These are phyloP conservation scores for Saturnispora ahearnii DNA, from an alignment of 805 yeast genomes.

Conservation along the genomic window DNA sequence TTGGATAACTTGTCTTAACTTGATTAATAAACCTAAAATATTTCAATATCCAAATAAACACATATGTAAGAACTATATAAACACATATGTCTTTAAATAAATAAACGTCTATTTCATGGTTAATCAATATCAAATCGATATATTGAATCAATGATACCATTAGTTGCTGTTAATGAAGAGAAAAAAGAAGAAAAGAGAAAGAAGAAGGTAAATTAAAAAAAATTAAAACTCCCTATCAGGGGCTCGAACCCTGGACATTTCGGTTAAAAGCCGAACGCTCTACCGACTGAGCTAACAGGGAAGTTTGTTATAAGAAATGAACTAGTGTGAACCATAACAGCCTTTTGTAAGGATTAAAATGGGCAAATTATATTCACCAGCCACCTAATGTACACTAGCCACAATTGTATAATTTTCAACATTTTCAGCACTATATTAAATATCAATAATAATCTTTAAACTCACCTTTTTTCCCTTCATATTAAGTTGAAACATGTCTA, in stretches of 20 bases:
- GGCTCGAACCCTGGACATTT: slow-evolving; percentile 57
- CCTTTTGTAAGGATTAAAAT: no score
- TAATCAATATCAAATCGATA: neutral
- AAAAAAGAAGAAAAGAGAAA: neutral
- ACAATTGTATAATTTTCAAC: no score
- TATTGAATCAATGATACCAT: neutral
- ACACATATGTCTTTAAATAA: slow-evolving; percentile 10
- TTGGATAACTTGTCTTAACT: slow-evolving; percentile 12
- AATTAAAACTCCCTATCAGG: slow-evolving; percentile 41
- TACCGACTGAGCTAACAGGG: slow-evolving; percentile 56
- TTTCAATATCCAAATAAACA: neutral
- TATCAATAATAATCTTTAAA: no score
- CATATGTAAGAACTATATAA: slow-evolving; percentile 5
- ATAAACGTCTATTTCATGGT: neutral
- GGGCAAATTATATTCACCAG: neutral
- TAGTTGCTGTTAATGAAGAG: neutral
- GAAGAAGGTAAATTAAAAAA: neutral
- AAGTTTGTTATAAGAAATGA: slow-evolving; percentile 8
- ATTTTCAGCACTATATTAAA: no score
- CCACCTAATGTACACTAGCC: neutral
- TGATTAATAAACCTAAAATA: slow-evolving; percentile 10
- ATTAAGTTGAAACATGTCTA: neutral
- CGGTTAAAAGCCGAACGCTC: slow-evolving; percentile 62
- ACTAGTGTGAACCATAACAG: no score
- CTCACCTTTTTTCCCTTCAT: no score